Conservation (phyloP, 2,329 filamentous ascomycete species). For the Gaeumannomyces sp. region DNA sequence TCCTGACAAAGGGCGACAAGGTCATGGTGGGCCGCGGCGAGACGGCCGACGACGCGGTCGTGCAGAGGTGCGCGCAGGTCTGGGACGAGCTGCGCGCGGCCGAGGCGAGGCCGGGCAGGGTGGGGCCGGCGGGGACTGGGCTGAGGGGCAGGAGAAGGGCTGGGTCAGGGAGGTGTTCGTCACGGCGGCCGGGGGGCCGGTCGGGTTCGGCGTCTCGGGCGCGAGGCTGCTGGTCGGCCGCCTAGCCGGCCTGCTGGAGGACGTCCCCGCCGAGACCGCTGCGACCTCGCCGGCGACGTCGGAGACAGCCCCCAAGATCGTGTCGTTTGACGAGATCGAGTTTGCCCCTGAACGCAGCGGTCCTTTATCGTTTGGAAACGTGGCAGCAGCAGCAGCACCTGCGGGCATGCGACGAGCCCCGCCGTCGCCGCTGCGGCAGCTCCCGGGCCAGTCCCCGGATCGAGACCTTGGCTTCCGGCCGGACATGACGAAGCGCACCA, state of each 20-base stretch:
- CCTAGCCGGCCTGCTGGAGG: constrained; percentile 25
- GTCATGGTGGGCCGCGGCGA: constrained; percentile 15
- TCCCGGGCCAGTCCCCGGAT: no score
- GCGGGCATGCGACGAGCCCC: no score
- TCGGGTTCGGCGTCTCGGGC: constrained; percentile 24
- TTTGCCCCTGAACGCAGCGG: constrained; percentile 13
- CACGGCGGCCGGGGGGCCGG: constrained; percentile 22
- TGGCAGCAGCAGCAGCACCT: no score
- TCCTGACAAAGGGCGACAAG: constrained; percentile 55
- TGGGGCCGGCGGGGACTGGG: constrained; percentile 19
- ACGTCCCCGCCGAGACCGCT: constrained; percentile 9
- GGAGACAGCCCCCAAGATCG: constrained; percentile 17
- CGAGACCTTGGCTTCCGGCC: no score
- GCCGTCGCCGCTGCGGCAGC: no score
- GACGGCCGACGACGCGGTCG: constrained; percentile 12
- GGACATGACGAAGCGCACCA: no score
- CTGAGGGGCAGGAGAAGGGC: constrained; percentile 19
- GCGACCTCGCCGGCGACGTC: constrained; percentile 7
- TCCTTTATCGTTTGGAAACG: no score
- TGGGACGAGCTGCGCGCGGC: constrained; percentile 23
- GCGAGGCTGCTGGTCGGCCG: constrained; percentile 27
- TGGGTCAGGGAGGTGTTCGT: constrained; percentile 28
- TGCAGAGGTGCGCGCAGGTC: constrained; percentile 21
- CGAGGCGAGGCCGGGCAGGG: constrained; percentile 15
- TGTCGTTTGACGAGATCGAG: constrained; percentile 28